Conservation (phyloP, 1,284 basidiomycete species). For the Ustilago trichophora region DNA sequence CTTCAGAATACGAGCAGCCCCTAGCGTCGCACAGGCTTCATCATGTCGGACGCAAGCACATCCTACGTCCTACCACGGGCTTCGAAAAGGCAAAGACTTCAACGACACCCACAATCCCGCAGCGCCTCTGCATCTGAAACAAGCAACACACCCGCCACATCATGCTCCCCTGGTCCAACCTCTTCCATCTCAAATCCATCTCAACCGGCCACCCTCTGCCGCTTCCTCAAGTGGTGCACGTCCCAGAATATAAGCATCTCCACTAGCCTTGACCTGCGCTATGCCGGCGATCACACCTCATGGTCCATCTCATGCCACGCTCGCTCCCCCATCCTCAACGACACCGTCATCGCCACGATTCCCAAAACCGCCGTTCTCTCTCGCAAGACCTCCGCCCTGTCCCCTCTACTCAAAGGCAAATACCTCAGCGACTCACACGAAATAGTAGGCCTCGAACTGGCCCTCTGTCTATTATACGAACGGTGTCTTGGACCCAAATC, state of each 20-base stretch:
- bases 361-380: constrained; percentile 47
- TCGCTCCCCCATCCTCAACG: neutral
- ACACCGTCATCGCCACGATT: constrained; percentile 24
- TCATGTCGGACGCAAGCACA: neutral
- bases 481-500: constrained; percentile 28
- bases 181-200: neutral
- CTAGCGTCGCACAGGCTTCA: neutral
- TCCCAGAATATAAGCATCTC: constrained; percentile 7
- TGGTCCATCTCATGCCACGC: constrained; percentile 38
- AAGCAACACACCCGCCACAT: constrained; percentile 10
- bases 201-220: neutral
- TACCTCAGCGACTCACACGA: constrained; percentile 27
- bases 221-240: constrained; percentile 28
- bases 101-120: no score
- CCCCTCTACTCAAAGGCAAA: constrained; percentile 5
- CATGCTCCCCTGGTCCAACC: constrained; percentile 1
- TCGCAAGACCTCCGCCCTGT: constrained; percentile 32
- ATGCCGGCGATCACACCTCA: constrained; percentile 1
- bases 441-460: constrained; percentile 42
- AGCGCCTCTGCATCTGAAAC: no score
- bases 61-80: no score
- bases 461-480: constrained; percentile 55
- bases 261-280: constrained; percentile 16
- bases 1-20: neutral
- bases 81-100: no score